Conservation (phyloP, 805 yeast genomes). For the Hanseniaspora pseudoguilliermondii region DNA sequence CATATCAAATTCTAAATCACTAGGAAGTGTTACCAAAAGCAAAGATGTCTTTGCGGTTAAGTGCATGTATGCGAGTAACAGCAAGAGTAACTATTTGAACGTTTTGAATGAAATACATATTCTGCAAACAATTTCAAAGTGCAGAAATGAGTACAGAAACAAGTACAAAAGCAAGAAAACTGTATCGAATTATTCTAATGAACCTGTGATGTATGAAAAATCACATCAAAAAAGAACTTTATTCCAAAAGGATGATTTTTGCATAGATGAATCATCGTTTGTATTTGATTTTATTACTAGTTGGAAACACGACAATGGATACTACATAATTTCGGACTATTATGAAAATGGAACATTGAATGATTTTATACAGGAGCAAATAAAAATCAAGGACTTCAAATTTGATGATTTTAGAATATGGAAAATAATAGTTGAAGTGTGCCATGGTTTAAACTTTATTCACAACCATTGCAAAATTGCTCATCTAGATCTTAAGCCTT, state of each 20-base stretch:
- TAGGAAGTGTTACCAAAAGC: conserved; percentile 40
- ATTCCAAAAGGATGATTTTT: conserved; percentile 27
- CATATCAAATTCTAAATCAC: conserved; percentile 6
- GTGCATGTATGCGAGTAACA: conserved; percentile 57
- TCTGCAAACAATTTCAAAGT: conserved; percentile 32
- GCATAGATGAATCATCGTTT: conserved; percentile 52
- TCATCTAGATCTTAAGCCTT: conserved; percentile 90
- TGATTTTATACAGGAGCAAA: conserved; percentile 67
- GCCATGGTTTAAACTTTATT: conserved; percentile 66
- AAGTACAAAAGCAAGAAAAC: background rate
- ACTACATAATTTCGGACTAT: conserved; percentile 86
- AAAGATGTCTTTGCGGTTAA: conserved; percentile 62
- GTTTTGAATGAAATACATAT: conserved; percentile 68
- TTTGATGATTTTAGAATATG: conserved; percentile 95
- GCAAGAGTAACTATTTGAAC: conserved; percentile 38
- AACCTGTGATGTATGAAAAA: conserved; percentile 1
- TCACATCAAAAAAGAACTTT: background rate
- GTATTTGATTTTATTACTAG: conserved; percentile 59
- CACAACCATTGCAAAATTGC: conserved; percentile 61
- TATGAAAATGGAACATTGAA: conserved; percentile 91
- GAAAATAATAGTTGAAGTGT: conserved; percentile 81
- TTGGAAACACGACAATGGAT: conserved; percentile 38
- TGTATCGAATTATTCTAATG: background rate
- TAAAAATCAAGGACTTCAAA: conserved; percentile 40
- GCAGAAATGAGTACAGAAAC: conserved; percentile 22